Conservation (phyloP, 495 filamentous ascomycete species). For the Podospora comata region DNA sequence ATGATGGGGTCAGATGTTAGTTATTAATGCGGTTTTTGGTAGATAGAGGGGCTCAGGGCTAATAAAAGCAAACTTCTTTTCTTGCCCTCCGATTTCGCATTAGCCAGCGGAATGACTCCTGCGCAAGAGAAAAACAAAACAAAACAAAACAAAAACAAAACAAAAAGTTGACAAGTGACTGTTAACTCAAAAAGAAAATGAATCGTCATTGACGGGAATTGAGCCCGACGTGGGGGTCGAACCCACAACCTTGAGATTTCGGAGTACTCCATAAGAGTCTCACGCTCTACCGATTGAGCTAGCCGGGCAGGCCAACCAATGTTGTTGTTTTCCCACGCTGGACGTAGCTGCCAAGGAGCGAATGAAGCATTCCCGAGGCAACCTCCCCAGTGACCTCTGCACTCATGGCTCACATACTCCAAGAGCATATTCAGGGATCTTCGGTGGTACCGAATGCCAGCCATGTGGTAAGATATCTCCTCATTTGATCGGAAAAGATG, state of each 20-base stretch:
- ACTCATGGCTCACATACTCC: neutral
- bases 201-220: conserved; percentile 20
- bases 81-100: too few relatives aligned
- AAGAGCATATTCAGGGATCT: neutral
- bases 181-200: neutral
- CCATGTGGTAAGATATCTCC: neutral
- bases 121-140: too few relatives aligned
- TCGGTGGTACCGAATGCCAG: neutral
- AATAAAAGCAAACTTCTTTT: neutral
- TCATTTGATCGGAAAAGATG: neutral
- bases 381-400: too few relatives aligned
- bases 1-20: too few relatives aligned
- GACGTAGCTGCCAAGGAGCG: neutral
- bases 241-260: conserved; percentile 29
- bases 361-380: too few relatives aligned
- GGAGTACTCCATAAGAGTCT: conserved; percentile 61
- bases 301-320: conserved; percentile 42
- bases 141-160: neutral
- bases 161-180: neutral
- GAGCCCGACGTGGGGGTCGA: conserved; percentile 30
- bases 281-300: conserved; percentile 84
- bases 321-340: neutral
- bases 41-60: neutral
- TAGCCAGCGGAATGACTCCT: too few relatives aligned
- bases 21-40: neutral